A percentile compares a stretch with the other conserved stretches of the same genome.
Conservation (phyloP, 352 stramenopile genomes). For the Phytopythium kandeliae region DNA sequence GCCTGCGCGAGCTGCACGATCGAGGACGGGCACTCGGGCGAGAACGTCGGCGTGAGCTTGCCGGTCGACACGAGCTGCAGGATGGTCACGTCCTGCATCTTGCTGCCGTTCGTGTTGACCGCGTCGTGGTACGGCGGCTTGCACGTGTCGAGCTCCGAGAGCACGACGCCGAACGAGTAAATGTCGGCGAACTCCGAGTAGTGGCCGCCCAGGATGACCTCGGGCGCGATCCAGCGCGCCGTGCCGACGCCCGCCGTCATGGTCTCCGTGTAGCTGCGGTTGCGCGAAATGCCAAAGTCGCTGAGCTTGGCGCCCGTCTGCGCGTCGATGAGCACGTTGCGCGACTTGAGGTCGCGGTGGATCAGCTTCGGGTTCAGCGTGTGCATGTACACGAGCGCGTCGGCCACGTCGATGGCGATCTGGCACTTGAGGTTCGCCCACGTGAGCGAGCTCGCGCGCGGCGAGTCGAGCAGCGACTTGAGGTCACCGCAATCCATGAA, state of each 20-base stretch:
- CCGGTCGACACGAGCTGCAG: conserved; percentile 59
- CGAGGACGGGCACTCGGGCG: conserved; percentile 31
- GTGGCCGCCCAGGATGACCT: conserved; percentile 42
- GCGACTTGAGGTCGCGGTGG: conserved; percentile 63
- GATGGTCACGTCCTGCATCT: conserved; percentile 62
- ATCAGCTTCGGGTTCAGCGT: conserved; percentile 59
- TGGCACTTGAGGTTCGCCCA: conserved; percentile 65
- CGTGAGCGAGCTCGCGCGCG: conserved; percentile 27
- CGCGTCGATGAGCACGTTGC: conserved; percentile 61
- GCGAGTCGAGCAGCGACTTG: conserved; percentile 38
- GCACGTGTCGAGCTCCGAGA: conserved; percentile 65
- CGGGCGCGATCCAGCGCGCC: conserved; percentile 47
- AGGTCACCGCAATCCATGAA: conserved; percentile 72
- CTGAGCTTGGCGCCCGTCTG: conserved; percentile 55
- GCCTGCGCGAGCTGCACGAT: conserved; percentile 54
- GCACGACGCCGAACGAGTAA: conserved; percentile 48
- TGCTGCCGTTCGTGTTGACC: conserved; percentile 51
- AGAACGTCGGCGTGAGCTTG: conserved; percentile 63
- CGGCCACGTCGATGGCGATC: conserved; percentile 60
- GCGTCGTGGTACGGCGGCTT: conserved; percentile 55
- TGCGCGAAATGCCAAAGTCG: conserved; percentile 64
- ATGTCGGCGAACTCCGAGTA: conserved; percentile 53
- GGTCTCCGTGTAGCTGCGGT: conserved; percentile 45
- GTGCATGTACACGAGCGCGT: conserved; percentile 71
- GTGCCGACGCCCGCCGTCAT: conserved; percentile 62